Conservation (phyloP, 345 rosid genomes). For the Nasturtium officinale region DNA sequence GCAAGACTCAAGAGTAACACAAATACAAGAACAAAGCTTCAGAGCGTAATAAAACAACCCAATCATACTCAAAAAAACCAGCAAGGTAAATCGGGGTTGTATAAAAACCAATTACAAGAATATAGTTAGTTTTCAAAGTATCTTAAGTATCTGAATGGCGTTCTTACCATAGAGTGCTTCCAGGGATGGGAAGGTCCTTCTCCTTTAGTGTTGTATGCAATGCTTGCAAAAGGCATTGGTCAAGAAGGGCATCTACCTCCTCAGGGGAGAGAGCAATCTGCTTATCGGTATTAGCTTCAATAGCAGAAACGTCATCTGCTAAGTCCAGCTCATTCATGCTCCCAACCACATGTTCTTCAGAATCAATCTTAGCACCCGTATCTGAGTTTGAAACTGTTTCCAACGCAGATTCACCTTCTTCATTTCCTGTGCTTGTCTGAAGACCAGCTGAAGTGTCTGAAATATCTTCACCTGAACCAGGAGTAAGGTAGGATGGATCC, state of each 20-base stretch:
- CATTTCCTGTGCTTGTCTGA: constrained; percentile 32
- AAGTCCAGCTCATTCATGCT: constrained; percentile 53
- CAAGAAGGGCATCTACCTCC: constrained; percentile 80
- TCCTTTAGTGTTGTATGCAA: constrained; percentile 82
- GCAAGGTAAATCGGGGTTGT: not conserved
- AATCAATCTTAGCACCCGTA: constrained; percentile 40
- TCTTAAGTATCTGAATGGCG: constrained; percentile 11
- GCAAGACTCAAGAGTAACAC: constrained; percentile 13
- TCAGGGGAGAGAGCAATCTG: constrained; percentile 52
- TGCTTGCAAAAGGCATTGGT: constrained; percentile 93
- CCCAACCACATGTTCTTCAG: constrained; percentile 44
- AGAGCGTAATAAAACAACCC: not conserved
- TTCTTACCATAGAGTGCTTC: constrained; percentile 88
- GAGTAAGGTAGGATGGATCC: constrained; percentile 63
- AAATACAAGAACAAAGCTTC: not conserved
- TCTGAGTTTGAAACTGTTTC: constrained; percentile 35
- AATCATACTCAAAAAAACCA: not conserved
- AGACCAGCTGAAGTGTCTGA: constrained; percentile 43
- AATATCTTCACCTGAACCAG: constrained; percentile 51
- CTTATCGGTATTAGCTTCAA: constrained; percentile 52
- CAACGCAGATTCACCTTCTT: constrained; percentile 44
- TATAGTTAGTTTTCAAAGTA: not conserved
- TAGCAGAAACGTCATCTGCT: constrained; percentile 42
- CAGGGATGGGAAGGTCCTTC: constrained; percentile 93
- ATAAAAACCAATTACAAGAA: not conserved